Evolutionary conservation across 2,329 filamentous ascomycete species (phyloP), one percentile per base, ranked within the genome.

Genomic region (Neospermospora avenae): DNA sequence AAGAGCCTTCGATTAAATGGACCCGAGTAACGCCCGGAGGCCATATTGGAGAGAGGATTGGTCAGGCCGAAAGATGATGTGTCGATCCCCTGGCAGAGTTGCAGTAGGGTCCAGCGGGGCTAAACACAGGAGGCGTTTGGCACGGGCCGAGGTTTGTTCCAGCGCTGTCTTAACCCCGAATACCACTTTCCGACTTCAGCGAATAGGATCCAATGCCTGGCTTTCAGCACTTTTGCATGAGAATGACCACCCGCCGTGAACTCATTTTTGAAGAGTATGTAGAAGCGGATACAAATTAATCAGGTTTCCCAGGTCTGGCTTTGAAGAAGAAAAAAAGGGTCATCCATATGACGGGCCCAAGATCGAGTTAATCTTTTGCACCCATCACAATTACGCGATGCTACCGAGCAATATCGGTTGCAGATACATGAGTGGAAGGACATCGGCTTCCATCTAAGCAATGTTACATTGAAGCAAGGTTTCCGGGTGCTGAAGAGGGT

Each of bases 1-100:
- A 44, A 52, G 35, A 8, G 51, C 42, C 25, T 25, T 37, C 20
- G 24, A 18, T n/a, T 14, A 48, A 51, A 37, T 39, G 34, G 28
- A 48, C n/a, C 58, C 55, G 61, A 61, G 56, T 57, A 58, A 57
- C 10, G 61, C 35, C 61, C 45, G 52, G 52, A 48, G 25, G 45
- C 13, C 25, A 18, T 31, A 13, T 22, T 28, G 35, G 45, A 31
- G 18, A 57, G 35, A 25, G 31, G 51, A 63, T 61, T 61, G 58
- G 61, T 56, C 35, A 53, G 11, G 24, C n/a, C 34, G n/a, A 48
- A 57, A 39, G 54, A 28, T 52, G 25, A 37, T 44, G 24, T 55
- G 54, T 54, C 45, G 58, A 60, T 55, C 51, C 51, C 46, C 55
- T 55, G 57, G 46, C n/a, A n/a, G n/a, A n/a, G n/a, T n/a, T n/a